phyloP scores from a whole-genome alignment of 805 yeast species.

The Torulaspora gathmanii region DNA sequence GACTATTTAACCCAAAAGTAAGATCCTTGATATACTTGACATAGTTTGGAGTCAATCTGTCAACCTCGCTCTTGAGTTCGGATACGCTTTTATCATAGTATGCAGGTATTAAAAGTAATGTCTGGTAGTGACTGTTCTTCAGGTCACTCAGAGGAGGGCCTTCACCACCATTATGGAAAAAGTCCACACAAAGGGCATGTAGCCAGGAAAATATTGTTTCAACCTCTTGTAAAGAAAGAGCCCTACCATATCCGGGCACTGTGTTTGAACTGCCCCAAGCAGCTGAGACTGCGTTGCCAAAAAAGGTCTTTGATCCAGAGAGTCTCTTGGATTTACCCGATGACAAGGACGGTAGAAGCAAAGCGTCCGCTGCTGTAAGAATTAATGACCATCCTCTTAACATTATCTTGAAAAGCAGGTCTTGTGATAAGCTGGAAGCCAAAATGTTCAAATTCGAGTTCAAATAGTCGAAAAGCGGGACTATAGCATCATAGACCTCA shows the following conservation, averaged over 20 bases:
- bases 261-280: slow-evolving; percentile 37
- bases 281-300: slow-evolving; percentile 48
- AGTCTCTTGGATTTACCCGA: slow-evolving; percentile 36
- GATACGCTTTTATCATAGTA: slow-evolving; percentile 52
- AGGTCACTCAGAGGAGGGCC: slow-evolving; percentile 69
- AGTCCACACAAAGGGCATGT: slow-evolving; percentile 56
- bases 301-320: slow-evolving; percentile 35
- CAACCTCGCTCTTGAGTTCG: slow-evolving; percentile 53
- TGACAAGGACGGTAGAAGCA: slow-evolving; percentile 69
- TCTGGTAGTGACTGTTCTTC: slow-evolving; percentile 60
- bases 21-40: slow-evolving; percentile 44
- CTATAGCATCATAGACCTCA: slow-evolving; percentile 58
- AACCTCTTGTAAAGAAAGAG: slow-evolving; percentile 54
- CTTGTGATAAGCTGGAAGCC: slow-evolving; percentile 53
- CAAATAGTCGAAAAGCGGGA: slow-evolving; percentile 69
- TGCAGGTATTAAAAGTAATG: slow-evolving; percentile 56
- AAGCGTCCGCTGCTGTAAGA: slow-evolving; percentile 59
- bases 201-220: slow-evolving; percentile 72
- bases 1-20: slow-evolving; percentile 25
- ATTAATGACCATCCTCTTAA: slow-evolving; percentile 76
- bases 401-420: slow-evolving; percentile 59
- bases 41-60: slow-evolving; percentile 52
- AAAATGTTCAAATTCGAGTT: slow-evolving; percentile 62
- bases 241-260: slow-evolving; percentile 49
- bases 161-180: slow-evolving; percentile 74